Evolutionary conservation across 2,329 filamentous ascomycete genomes (phyloP), one percentile per base, ranked within the genome.

Genomic region (Thyridium curvatum): DNA sequence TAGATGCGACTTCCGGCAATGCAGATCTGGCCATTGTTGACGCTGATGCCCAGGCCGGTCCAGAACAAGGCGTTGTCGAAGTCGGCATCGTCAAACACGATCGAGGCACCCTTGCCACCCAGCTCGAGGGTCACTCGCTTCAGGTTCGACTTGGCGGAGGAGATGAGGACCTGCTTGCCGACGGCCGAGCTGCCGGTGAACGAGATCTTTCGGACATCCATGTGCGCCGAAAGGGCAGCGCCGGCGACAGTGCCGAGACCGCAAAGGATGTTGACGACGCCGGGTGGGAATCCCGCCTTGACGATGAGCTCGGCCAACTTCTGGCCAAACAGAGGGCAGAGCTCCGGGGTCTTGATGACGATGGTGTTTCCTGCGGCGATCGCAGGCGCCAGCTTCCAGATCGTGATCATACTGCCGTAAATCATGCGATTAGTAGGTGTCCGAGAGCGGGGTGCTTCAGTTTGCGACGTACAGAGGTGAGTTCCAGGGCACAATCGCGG

Each of bases 311-410:
- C 77, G 41, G 75, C 75, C 12, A 86, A 60, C 2, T 81, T 82
- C 31, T 82, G 77, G 4, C 77, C 73, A 53, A 89, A 74, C 28
- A 82, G 66, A 16, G 73, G 71, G 6, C 69, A 78, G 8, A 78
- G 51, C 56, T 91, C 86, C 4, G 80, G 77, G 2, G 74, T 82
- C 58, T 90, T 91, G 44, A 90, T 63, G 10, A 91, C 69, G 14
- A 77, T 73, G 0, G 85, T 87, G 59, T 90, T 90, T n/a, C 86
- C 86, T 1, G 77, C 78, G 3, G 88, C 88, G 4, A 93, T 64
- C 1, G 74, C 74, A 1, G 76, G 57, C 0, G 54, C 65, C 12
- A 62, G 52, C 41, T 69, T 68, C 21, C 21, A 26, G 21, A 65
- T 51, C 4, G 62, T 62, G 39, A 71, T 63, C 71, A 74, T 74